Percentiles rank a stretch among this genome's conserved stretches.
phyloP scores from a whole-genome alignment of 75 land plant species.

The Picea glauca region DNA sequence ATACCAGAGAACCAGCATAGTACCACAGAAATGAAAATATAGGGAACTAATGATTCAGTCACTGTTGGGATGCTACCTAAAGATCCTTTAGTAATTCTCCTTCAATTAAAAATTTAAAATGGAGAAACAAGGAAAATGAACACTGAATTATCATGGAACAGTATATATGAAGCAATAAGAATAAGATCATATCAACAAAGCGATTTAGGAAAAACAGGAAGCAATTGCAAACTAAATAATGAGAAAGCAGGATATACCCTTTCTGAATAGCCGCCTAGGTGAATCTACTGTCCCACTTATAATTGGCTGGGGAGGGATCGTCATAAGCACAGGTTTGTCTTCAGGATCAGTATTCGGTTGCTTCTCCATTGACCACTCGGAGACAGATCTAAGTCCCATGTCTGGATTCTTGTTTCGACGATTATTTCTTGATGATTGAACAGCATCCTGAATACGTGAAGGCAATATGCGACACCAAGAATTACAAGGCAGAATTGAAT shows the following conservation, averaged over 20 bases:
- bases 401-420: conserved; percentile 5
- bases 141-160: background rate
- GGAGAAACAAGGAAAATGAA: background rate
- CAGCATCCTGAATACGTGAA: background rate
- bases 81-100: background rate
- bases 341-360: conserved; percentile 6
- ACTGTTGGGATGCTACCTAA: background rate
- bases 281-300: conserved; percentile 18
- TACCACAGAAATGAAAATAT: background rate
- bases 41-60: background rate
- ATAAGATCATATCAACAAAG: background rate
- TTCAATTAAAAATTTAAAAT: background rate
- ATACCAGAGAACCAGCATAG: background rate
- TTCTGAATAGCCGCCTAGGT: conserved; percentile 31
- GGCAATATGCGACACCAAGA: background rate
- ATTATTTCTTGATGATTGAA: background rate
- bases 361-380: conserved; percentile 1
- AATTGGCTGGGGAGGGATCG: background rate
- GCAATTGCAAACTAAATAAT: background rate
- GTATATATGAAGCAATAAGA: background rate
- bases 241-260: conserved; percentile 18
- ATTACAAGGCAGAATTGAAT: background rate
- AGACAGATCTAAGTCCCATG: conserved; percentile 5
- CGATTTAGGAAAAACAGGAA: background rate
- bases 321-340: conserved; percentile 4